Evolutionary conservation across 768 basidiomycete species (phyloP).

Genomic region (Trametes villosa): DNA sequence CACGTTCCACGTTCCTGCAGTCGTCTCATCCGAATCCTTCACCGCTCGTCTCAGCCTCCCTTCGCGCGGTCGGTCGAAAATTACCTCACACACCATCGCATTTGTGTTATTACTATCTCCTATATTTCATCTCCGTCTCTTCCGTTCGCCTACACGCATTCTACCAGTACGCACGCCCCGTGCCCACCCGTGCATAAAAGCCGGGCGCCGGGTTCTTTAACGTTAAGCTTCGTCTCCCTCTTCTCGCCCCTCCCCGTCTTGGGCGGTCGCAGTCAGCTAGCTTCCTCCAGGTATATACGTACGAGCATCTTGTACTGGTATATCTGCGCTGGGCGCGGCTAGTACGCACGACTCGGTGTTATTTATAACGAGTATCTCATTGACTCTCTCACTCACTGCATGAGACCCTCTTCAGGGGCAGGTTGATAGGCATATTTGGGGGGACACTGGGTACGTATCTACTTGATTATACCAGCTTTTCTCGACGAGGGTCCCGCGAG

Average conservation of each 20-base stretch:
- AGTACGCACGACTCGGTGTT: slow-evolving; percentile 14
- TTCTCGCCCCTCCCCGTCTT: neutral
- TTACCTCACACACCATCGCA: slow-evolving; percentile 6
- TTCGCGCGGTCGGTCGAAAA: slow-evolving; percentile 18
- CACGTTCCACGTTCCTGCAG: neutral
- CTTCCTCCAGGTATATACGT: slow-evolving; percentile 24
- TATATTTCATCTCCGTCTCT: slow-evolving; percentile 10
- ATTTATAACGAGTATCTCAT: slow-evolving; percentile 18
- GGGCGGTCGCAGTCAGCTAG: slow-evolving; percentile 16
- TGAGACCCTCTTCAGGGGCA: too few species aligned
- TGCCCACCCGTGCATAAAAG: neutral
- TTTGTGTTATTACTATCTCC: slow-evolving; percentile 24
- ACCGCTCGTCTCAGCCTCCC: slow-evolving; percentile 7
- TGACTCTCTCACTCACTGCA: neutral
- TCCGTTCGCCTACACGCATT: slow-evolving; percentile 7
- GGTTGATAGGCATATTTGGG: too few species aligned
- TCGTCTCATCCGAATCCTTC: slow-evolving; percentile 5
- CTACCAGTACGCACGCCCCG: slow-evolving; percentile 3
- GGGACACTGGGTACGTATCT: too few species aligned
- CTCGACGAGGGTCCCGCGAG: too few species aligned
- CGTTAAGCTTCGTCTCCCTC: neutral
- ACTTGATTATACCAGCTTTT: too few species aligned
- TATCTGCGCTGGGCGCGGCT: slow-evolving; percentile 23
- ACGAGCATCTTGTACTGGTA: slow-evolving; percentile 21
- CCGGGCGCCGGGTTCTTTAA: neutral